Conservation (phyloP, 768 basidiomycete species). For the Mycena leptocephala region DNA sequence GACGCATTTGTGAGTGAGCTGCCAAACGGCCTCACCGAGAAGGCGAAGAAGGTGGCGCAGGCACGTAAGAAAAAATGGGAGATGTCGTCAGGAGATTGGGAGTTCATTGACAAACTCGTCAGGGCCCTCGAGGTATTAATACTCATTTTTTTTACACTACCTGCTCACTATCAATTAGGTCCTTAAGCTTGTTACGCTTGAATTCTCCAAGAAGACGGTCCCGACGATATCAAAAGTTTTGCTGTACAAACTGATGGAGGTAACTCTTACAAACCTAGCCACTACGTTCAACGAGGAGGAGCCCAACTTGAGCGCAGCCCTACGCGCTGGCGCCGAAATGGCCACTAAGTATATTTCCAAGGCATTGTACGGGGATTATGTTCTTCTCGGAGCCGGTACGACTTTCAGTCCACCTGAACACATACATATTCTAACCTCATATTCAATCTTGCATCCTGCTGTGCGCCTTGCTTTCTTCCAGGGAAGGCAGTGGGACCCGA, state of each 20-base stretch:
- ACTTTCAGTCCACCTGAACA: neutral
- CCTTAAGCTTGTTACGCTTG: constrained; percentile 22
- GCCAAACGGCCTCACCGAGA: constrained; percentile 10
- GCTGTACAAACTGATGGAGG: constrained; percentile 32
- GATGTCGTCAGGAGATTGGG: constrained; percentile 25
- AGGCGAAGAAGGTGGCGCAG: neutral
- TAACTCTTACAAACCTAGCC: neutral
- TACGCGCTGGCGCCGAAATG: constrained; percentile 14
- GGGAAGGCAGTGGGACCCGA: constrained; percentile 12
- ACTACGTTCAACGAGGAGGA: neutral
- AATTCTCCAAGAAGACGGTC: constrained; percentile 28
- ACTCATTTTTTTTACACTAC: neutral
- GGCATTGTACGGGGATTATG: constrained; percentile 28
- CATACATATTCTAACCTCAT: too few relatives aligned
- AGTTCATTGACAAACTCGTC: constrained; percentile 24
- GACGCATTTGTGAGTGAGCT: constrained; percentile 17
- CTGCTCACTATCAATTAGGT: constrained; percentile 4
- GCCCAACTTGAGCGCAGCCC: neutral
- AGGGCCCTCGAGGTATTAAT: constrained; percentile 10
- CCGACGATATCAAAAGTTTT: constrained; percentile 30
- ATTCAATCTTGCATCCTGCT: constrained; percentile 30
- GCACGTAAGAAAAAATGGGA: constrained; percentile 30
- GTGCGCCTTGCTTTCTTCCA: constrained; percentile 22
- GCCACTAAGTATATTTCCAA: constrained; percentile 31
- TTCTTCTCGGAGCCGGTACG: constrained; percentile 31